These are phyloP conservation scores for Phialophora expanda DNA, from an alignment of 2,329 filamentous ascomycete genomes.

Conservation along the genomic window DNA sequence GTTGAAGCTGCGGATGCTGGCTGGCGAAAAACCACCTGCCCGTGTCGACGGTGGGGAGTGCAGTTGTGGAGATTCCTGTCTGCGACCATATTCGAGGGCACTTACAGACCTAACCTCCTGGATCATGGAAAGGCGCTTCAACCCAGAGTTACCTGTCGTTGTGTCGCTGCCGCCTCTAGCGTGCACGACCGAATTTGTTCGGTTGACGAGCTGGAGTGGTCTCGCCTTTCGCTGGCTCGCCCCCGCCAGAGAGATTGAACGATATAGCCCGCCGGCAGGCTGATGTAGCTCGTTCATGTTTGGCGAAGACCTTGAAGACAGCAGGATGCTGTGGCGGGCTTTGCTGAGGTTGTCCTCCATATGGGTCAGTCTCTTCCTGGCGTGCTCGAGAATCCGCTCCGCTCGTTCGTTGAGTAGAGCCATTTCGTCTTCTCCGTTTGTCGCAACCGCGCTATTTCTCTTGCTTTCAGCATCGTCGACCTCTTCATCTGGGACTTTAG, in stretches of 20 bases:
- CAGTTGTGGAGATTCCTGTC: conserved; percentile 34
- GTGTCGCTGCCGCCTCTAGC: conserved; percentile 51
- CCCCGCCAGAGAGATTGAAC: conserved; percentile 46
- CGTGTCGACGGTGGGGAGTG: conserved; percentile 18
- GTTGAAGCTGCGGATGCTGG: conserved; percentile 36
- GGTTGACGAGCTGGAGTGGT: conserved; percentile 38
- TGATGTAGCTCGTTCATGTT: conserved; percentile 51
- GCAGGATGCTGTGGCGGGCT: conserved; percentile 71
- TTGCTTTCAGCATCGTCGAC: conserved; percentile 42
- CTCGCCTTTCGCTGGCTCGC: conserved; percentile 34
- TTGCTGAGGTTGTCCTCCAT: conserved; percentile 92
- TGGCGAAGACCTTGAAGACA: conserved; percentile 56
- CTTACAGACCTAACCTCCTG: conserved; percentile 38
- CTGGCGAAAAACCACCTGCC: conserved; percentile 26
- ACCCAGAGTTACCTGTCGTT: conserved; percentile 39
- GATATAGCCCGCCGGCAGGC: conserved; percentile 50
- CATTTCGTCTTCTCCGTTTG: conserved; percentile 67
- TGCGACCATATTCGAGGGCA: conserved; percentile 38
- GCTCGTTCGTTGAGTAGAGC: conserved; percentile 79
- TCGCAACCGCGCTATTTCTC: conserved; percentile 44
- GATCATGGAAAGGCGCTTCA: conserved; percentile 36
- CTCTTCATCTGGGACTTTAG: conserved; percentile 38
- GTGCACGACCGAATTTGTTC: conserved; percentile 46
- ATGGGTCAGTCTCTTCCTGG: conserved; percentile 83
- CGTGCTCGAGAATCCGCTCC: conserved; percentile 89